phyloP scores from a whole-genome alignment of 2,329 filamentous ascomycete genomes.

The Colletotrichum sublineola region DNA sequence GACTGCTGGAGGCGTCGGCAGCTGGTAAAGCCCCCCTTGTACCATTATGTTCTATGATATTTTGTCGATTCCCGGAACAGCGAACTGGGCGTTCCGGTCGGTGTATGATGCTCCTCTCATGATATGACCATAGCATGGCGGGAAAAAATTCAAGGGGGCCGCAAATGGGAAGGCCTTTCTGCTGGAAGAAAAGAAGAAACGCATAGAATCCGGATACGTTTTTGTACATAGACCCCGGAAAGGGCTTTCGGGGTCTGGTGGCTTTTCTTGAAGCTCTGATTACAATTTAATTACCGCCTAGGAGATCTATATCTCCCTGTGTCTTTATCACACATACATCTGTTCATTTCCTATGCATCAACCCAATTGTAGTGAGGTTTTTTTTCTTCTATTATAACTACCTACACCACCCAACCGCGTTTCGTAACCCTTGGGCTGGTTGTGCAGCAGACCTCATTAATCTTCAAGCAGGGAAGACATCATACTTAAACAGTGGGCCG shows the following conservation, averaged over 20 bases:
- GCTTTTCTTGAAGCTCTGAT: slow-evolving; percentile 35
- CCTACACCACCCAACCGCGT: background rate
- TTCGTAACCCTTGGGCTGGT: background rate
- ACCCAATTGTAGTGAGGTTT: background rate
- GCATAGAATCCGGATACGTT: slow-evolving; percentile 37
- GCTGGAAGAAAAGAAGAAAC: slow-evolving; percentile 36
- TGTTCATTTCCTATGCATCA: too few species aligned
- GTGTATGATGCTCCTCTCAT: slow-evolving; percentile 63
- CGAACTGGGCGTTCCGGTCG: slow-evolving; percentile 46
- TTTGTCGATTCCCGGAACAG: slow-evolving; percentile 40
- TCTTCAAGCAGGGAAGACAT: background rate
- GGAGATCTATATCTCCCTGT: slow-evolving; percentile 34
- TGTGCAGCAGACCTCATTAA: background rate
- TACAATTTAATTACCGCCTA: slow-evolving; percentile 37
- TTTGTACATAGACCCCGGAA: slow-evolving; percentile 33
- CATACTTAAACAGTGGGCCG: slow-evolving; percentile 18
- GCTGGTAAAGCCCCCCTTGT: slow-evolving; percentile 47
- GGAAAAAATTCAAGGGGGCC: slow-evolving; percentile 17
- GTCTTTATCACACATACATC: slow-evolving; percentile 9
- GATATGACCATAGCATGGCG: slow-evolving; percentile 49
- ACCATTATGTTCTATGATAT: slow-evolving; percentile 48
- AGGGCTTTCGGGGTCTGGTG: slow-evolving; percentile 21
- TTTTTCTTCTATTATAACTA: background rate
- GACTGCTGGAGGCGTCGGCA: slow-evolving; percentile 25
- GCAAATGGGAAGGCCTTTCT: slow-evolving; percentile 33